phyloP scores from a whole-genome alignment of 2,329 filamentous ascomycete species.

The Ascochyta koolunga region DNA sequence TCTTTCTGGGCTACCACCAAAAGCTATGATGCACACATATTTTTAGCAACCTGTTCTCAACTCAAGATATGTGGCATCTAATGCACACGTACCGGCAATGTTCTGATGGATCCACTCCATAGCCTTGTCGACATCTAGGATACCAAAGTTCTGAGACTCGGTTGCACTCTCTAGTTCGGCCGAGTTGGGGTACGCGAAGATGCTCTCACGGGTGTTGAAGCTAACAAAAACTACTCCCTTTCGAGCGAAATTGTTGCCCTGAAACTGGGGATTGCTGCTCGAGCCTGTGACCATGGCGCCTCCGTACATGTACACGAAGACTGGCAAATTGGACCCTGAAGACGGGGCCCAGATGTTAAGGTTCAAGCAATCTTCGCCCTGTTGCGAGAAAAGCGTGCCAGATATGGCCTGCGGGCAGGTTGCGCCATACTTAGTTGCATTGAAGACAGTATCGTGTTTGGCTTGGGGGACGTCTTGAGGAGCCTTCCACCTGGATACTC shows the following conservation, averaged over 20 bases:
- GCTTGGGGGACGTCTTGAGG: slow-evolving; percentile 21
- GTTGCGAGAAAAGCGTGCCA: slow-evolving; percentile 26
- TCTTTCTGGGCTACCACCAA: slow-evolving; percentile 51
- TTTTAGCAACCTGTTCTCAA: neutral
- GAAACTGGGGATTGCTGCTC: slow-evolving; percentile 50
- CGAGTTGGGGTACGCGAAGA: slow-evolving; percentile 52
- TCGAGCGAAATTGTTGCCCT: slow-evolving; percentile 48
- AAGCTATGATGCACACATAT: slow-evolving; percentile 17
- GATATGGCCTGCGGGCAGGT: slow-evolving; percentile 35
- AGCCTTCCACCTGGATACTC: slow-evolving; percentile 24
- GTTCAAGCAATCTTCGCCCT: slow-evolving; percentile 49
- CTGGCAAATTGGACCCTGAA: slow-evolving; percentile 26
- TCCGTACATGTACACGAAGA: slow-evolving; percentile 54
- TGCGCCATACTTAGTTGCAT: slow-evolving; percentile 29
- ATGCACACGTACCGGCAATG: slow-evolving; percentile 28
- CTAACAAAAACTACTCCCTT: slow-evolving; percentile 34
- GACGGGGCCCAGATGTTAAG: slow-evolving; percentile 37
- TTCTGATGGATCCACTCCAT: slow-evolving; percentile 46
- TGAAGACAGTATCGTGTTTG: slow-evolving; percentile 17
- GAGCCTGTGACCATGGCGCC: slow-evolving; percentile 51
- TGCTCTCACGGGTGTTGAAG: slow-evolving; percentile 39
- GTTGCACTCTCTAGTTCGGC: slow-evolving; percentile 37
- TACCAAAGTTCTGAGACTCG: slow-evolving; percentile 41
- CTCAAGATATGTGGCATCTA: too few species aligned
- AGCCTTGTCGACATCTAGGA: slow-evolving; percentile 48